Conservation (phyloP, 148 eudicot genomes). For the Mesembryanthemum crystallinum region DNA sequence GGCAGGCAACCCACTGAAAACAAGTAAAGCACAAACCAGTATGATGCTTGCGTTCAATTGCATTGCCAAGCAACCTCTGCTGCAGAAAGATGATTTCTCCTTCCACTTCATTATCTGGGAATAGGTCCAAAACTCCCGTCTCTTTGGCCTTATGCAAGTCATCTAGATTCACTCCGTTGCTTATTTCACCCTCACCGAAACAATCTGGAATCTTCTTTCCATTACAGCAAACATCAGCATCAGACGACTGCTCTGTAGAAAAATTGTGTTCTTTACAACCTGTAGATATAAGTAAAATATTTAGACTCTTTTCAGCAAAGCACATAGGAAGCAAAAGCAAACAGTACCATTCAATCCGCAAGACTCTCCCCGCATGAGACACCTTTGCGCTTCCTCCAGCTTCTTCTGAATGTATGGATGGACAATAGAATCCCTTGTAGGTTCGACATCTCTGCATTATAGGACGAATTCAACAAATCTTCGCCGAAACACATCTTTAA, state of each 20-base stretch:
- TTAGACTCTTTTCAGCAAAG: constrained; percentile 20
- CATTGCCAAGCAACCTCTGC: constrained; percentile 52
- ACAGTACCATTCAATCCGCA: constrained; percentile 43
- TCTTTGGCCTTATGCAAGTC: constrained; percentile 44
- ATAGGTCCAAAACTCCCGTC: constrained; percentile 41
- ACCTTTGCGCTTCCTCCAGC: constrained; percentile 43
- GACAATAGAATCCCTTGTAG: constrained; percentile 40
- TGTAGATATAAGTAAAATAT: constrained; percentile 35
- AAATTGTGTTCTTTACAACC: constrained; percentile 41
- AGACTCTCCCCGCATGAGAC: constrained; percentile 20
- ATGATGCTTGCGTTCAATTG: constrained; percentile 49
- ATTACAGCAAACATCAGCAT: constrained; percentile 29
- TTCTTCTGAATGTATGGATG: constrained; percentile 55
- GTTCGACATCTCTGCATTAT: constrained; percentile 47
- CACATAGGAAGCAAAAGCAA: constrained; percentile 13
- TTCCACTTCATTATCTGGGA: constrained; percentile 77
- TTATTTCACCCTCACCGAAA: constrained; percentile 29
- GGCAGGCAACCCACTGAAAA: neutral
- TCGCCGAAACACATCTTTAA: constrained; percentile 6
- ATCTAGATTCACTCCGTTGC: constrained; percentile 32
- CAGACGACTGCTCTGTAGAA: constrained; percentile 30
- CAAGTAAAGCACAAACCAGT: constrained; percentile 49
- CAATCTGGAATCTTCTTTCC: constrained; percentile 22
- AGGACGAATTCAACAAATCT: constrained; percentile 5
- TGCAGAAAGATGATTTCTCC: constrained; percentile 86